Conservation (phyloP, 441 rosid species). For the Brassica balearica region DNA sequence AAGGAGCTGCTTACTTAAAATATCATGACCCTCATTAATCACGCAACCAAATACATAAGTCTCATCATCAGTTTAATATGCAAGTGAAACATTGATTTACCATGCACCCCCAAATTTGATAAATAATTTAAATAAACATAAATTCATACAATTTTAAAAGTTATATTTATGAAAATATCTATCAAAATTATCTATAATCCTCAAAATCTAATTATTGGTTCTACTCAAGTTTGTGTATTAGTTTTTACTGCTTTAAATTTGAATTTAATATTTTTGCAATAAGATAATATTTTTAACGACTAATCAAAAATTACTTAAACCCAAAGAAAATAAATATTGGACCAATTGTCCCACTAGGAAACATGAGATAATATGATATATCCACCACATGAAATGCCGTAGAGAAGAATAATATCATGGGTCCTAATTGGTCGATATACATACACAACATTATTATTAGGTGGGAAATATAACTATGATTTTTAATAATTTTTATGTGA, state of each 20-base stretch:
- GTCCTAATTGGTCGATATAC: constrained; percentile 37
- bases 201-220: too few relatives aligned
- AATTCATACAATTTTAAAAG: too few relatives aligned
- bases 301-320: background rate
- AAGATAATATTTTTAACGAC: background rate
- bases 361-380: constrained; percentile 25
- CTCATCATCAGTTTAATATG: background rate
- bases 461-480: background rate
- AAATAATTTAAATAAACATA: too few relatives aligned
- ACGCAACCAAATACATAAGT: background rate
- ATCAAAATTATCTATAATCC: too few relatives aligned
- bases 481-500: background rate
- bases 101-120: too few relatives aligned
- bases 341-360: constrained; percentile 31
- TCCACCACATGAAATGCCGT: constrained; percentile 45
- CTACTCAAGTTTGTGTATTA: too few relatives aligned
- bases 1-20: constrained; percentile 12
- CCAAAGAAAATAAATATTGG: constrained; percentile 19
- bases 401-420: constrained; percentile 39
- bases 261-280: background rate
- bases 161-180: too few relatives aligned
- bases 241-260: too few relatives aligned
- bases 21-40: constrained; percentile 8
- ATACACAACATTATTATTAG: constrained; percentile 42
- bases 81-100: too few relatives aligned